phyloP scores from a whole-genome alignment of 768 basidiomycete species.

The Leccinum uliginosum region DNA sequence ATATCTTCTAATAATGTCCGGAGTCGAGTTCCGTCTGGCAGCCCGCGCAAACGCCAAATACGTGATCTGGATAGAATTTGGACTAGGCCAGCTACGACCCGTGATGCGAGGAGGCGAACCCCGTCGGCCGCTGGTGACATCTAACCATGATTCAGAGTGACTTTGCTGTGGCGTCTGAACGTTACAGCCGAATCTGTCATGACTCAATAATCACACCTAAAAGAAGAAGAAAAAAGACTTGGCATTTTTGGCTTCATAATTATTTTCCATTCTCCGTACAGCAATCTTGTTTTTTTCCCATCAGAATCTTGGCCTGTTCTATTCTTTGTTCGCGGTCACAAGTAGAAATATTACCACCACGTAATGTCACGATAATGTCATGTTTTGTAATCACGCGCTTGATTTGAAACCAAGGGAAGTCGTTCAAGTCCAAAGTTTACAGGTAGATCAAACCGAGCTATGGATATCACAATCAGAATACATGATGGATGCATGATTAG shows the following conservation, averaged over 20 bases:
- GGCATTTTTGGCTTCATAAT: conserved; percentile 4
- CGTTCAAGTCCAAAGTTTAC: not conserved
- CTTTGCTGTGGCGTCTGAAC: conserved; percentile 7
- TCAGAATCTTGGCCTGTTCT: conserved; percentile 10
- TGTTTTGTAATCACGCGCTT: conserved; percentile 9
- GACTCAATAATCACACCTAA: conserved; percentile 1
- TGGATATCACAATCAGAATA: conserved; percentile 12
- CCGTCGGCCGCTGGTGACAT: conserved; percentile 32
- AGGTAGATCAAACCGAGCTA: conserved; percentile 1
- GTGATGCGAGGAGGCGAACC: conserved; percentile 28
- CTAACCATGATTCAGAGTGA: conserved; percentile 10
- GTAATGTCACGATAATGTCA: conserved; percentile 6
- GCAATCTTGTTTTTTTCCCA: conserved; percentile 9
- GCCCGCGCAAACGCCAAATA: conserved; percentile 17
- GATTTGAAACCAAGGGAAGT: not conserved
- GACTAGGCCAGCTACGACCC: conserved; percentile 20
- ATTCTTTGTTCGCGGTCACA: conserved; percentile 3
- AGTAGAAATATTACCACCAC: not conserved
- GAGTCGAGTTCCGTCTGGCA: conserved; percentile 13
- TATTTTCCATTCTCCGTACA: conserved; percentile 3
- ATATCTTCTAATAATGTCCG: conserved; percentile 9
- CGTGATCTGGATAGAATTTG: conserved; percentile 21
- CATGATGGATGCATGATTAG: conserved; percentile 12
- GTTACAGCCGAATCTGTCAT: conserved; percentile 9
- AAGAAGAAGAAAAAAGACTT: not conserved